A percentile compares a stretch with the other conserved stretches of the same genome.
Evolutionary conservation across 768 basidiomycete genomes (phyloP).

Genomic region (Rhodosporidiobolus sp.): DNA sequence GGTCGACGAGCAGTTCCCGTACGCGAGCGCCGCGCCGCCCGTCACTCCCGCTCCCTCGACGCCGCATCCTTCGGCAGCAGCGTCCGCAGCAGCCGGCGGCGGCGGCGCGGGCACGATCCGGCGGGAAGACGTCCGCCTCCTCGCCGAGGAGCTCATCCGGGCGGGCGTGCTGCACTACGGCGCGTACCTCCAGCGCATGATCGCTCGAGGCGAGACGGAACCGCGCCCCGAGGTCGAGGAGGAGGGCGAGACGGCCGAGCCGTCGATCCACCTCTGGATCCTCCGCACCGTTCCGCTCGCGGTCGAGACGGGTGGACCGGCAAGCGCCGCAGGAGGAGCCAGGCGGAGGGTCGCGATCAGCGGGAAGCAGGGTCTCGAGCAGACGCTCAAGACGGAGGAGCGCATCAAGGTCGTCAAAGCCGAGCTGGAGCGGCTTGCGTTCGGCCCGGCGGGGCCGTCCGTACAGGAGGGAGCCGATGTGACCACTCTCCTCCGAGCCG

Average conservation of each 20-base stretch:
- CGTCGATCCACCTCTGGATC: slow-evolving; percentile 26
- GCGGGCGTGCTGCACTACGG: slow-evolving; percentile 26
- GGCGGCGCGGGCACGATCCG: background rate
- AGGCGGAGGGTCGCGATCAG: background rate
- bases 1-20: slow-evolving; percentile 27
- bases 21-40: background rate
- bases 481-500: background rate
- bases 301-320: background rate
- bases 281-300: slow-evolving; percentile 10
- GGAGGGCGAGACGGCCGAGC: background rate
- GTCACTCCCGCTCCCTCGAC: background rate
- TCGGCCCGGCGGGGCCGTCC: background rate
- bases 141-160: slow-evolving; percentile 32
- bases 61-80: background rate
- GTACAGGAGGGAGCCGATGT: background rate
- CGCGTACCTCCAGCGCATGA: slow-evolving; percentile 37
- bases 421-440: background rate
- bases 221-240: background rate
- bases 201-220: slow-evolving; percentile 40
- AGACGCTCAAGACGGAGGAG: background rate
- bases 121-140: slow-evolving; percentile 1
- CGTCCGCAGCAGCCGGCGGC: background rate
- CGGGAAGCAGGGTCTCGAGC: background rate
- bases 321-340: background rate
- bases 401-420: background rate